Percentiles rank a stretch among this genome's conserved stretches.
Conservation (phyloP, 2,329 filamentous ascomycete species). For the Penicillium sp. region DNA sequence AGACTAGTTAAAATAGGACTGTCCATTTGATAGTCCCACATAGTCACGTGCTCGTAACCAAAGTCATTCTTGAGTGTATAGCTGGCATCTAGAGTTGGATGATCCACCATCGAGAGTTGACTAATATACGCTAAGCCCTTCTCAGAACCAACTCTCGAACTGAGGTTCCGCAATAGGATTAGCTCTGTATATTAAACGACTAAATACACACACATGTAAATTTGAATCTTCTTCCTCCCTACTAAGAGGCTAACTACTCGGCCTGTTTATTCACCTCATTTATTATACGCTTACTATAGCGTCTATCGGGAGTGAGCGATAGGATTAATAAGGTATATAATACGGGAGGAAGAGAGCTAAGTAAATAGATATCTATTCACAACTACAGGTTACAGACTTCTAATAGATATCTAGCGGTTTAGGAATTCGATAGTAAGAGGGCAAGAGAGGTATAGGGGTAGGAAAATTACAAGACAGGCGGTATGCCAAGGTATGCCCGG, state of each 20-base stretch:
- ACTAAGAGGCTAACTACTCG: background rate
- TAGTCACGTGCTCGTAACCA: too few relatives aligned
- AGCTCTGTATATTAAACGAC: background rate
- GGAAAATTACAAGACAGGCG: too few relatives aligned
- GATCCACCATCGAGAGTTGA: background rate
- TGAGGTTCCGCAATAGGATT: background rate
- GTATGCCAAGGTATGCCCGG: too few relatives aligned
- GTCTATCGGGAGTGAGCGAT: background rate
- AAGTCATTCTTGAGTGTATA: too few relatives aligned
- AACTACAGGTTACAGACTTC: too few relatives aligned
- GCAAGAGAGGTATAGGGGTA: too few relatives aligned
- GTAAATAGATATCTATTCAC: background rate
- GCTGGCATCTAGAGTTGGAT: too few relatives aligned
- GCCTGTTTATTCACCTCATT: background rate
- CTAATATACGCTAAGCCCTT: background rate
- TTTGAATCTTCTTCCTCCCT: background rate
- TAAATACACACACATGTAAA: background rate
- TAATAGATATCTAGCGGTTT: too few relatives aligned
- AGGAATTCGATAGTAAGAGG: too few relatives aligned
- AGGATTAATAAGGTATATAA: background rate
- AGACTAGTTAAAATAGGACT: too few relatives aligned
- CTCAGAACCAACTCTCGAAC: background rate
- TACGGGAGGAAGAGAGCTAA: background rate
- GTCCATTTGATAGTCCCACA: too few relatives aligned
- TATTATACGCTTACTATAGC: background rate